These are phyloP conservation scores for Metarhizium album DNA, from an alignment of 2,329 filamentous ascomycete genomes.

Conservation along the genomic window DNA sequence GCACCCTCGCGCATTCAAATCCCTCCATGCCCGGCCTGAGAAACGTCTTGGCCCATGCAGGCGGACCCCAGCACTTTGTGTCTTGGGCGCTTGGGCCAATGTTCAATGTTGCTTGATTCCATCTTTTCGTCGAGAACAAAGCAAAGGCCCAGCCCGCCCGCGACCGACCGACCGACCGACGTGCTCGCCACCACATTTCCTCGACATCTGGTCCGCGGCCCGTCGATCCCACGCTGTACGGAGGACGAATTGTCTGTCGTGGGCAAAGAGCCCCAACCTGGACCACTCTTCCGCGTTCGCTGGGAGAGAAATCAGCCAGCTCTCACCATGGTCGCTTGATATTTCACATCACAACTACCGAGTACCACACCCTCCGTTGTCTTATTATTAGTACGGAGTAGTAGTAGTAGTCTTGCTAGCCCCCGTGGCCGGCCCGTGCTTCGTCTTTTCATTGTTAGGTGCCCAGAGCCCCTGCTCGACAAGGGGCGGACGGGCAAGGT, in stretches of 20 bases:
- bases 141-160: neutral
- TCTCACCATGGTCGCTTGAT: too few relatives aligned
- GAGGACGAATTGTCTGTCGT: neutral
- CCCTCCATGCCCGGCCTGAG: too few relatives aligned
- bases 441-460: neutral
- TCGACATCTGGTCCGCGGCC: slow-evolving; percentile 1
- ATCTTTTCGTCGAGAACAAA: neutral
- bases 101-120: too few relatives aligned
- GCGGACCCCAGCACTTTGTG: too few relatives aligned
- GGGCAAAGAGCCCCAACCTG: too few relatives aligned
- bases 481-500: neutral
- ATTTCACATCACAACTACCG: neutral
- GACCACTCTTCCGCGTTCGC: too few relatives aligned
- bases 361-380: slow-evolving; percentile 5
- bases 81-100: too few relatives aligned
- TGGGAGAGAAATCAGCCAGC: too few relatives aligned
- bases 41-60: too few relatives aligned
- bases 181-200: slow-evolving; percentile 5
- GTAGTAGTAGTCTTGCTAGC: slow-evolving; percentile 3
- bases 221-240: neutral
- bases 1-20: too few relatives aligned
- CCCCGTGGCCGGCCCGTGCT: slow-evolving; percentile 7
- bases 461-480: neutral
- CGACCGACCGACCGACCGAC: too few relatives aligned
- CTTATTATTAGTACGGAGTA: too few relatives aligned